phyloP scores from a whole-genome alignment of 1,284 basidiomycete genomes.

The Megacollybia platyphylla region DNA sequence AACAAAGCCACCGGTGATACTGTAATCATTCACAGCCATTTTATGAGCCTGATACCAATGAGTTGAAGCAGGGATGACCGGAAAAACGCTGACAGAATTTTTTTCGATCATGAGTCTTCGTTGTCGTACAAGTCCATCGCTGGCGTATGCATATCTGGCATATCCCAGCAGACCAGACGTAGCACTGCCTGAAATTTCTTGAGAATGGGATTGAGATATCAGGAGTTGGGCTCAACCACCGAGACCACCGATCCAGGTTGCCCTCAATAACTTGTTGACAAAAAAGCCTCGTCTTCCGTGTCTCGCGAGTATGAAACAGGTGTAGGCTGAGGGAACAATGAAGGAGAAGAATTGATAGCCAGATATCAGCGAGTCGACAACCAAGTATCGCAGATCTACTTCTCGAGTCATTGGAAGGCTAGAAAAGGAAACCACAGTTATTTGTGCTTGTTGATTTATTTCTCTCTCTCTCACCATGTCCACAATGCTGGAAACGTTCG shows the following conservation, averaged over 20 bases:
- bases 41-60: slow-evolving; percentile 30
- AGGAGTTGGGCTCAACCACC: slow-evolving; percentile 24
- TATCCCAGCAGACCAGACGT: slow-evolving; percentile 21
- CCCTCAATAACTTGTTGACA: slow-evolving; percentile 47
- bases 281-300: slow-evolving; percentile 40
- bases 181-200: slow-evolving; percentile 15
- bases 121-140: slow-evolving; percentile 17
- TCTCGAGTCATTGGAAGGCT: too few relatives aligned
- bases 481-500: slow-evolving; percentile 39
- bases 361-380: slow-evolving; percentile 28
- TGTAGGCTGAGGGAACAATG: slow-evolving; percentile 45
- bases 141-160: slow-evolving; percentile 21
- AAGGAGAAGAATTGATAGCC: slow-evolving; percentile 56
- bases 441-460: not conserved
- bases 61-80: not conserved
- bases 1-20: slow-evolving; percentile 54
- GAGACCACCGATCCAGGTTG: slow-evolving; percentile 57
- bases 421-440: not conserved
- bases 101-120: slow-evolving; percentile 30
- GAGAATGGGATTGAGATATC: not conserved
- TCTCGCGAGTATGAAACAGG: slow-evolving; percentile 34
- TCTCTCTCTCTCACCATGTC: slow-evolving; percentile 7
- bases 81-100: slow-evolving; percentile 27
- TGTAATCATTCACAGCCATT: slow-evolving; percentile 52
- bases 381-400: too few relatives aligned